Percentiles rank a stretch among this genome's conserved stretches.
Conservation (phyloP, 371 early-diverging fungal species). For the Choanephora cucurbitarum region DNA sequence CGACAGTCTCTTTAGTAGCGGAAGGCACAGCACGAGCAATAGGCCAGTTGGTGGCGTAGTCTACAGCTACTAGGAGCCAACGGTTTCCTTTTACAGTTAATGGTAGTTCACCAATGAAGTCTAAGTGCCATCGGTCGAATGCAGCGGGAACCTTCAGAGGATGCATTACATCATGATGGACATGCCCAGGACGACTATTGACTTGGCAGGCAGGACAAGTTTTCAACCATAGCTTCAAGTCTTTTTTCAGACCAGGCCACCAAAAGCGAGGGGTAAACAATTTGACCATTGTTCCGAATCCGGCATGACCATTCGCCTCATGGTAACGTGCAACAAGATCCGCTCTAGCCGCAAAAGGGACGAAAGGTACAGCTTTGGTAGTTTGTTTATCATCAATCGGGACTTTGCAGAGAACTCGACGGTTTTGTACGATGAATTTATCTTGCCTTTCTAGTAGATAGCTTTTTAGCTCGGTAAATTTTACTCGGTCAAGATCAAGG, state of each 20-base stretch:
- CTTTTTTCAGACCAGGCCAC: background rate
- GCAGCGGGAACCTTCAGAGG: conserved; percentile 9
- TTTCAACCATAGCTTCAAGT: conserved; percentile 12
- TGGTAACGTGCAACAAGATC: conserved; percentile 1
- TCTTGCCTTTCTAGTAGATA: no score
- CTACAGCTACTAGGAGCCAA: conserved; percentile 15
- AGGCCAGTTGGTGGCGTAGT: conserved; percentile 8
- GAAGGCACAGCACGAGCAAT: conserved; percentile 34
- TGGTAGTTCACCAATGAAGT: conserved; percentile 29
- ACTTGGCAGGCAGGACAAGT: conserved; percentile 20
- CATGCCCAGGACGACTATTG: conserved; percentile 1
- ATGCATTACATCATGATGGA: conserved; percentile 14
- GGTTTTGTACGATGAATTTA: no score
- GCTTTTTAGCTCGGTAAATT: no score
- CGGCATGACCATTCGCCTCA: conserved; percentile 2
- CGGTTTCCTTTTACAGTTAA: conserved; percentile 20
- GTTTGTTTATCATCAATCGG: background rate
- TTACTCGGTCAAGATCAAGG: background rate
- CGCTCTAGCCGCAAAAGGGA: conserved; percentile 2
- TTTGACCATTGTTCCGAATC: background rate
- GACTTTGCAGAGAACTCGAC: no score
- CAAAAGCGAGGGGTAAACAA: background rate
- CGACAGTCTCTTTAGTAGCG: conserved; percentile 14
- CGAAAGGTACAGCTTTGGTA: no score
- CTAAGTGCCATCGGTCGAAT: conserved; percentile 28